Percentiles rank a stretch among this genome's conserved stretches.
These are phyloP conservation scores for Clarireedia monteithiana DNA, from an alignment of 2,329 filamentous ascomycete species.

Conservation along the genomic window DNA sequence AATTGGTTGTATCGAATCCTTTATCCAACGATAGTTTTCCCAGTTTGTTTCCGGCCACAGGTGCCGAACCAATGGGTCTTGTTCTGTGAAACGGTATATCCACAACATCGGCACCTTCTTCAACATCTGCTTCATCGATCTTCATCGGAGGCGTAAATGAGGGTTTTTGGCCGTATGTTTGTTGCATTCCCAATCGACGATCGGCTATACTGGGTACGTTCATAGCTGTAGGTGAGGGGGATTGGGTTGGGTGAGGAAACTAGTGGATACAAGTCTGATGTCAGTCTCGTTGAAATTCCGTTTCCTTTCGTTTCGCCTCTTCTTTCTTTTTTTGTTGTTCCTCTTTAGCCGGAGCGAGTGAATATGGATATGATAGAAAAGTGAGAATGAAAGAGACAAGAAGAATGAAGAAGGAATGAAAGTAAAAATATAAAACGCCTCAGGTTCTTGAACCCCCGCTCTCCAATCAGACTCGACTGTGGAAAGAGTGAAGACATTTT, in stretches of 20 bases:
- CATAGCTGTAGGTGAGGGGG: slow-evolving; percentile 2
- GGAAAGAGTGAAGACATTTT: too few species aligned
- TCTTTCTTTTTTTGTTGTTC: background rate
- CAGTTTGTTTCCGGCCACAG: background rate
- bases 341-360: background rate
- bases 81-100: slow-evolving; percentile 20
- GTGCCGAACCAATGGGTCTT: background rate
- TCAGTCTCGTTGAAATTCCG: background rate
- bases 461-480: too few species aligned
- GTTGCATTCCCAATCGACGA: slow-evolving; percentile 1
- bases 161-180: background rate
- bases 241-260: slow-evolving; percentile 7
- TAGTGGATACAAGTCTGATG: background rate
- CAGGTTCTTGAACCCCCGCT: background rate
- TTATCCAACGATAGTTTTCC: background rate
- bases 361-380: background rate
- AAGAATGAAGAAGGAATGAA: background rate
- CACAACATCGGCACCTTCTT: slow-evolving; percentile 18
- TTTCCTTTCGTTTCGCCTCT: background rate
- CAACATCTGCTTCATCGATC: slow-evolving; percentile 5
- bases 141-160: slow-evolving; percentile 2
- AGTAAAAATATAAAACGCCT: background rate
- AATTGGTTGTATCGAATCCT: background rate
- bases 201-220: slow-evolving; percentile 4
- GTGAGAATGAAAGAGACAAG: background rate